Evolutionary conservation across 2,329 filamentous ascomycete genomes (phyloP).

Genomic region (Pseudogymnoascus sp.): DNA sequence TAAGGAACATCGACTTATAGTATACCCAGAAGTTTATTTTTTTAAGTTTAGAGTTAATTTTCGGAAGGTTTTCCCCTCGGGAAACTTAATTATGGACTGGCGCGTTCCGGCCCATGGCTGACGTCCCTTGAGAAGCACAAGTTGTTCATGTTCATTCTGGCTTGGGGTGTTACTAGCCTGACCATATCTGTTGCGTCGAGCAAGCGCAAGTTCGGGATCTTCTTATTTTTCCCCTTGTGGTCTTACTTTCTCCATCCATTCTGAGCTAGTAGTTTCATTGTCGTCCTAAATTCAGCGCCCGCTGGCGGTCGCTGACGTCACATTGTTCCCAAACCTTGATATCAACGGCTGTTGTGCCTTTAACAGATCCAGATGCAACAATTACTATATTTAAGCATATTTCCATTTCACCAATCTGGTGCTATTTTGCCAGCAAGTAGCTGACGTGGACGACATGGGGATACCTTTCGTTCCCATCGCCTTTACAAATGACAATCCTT

Average conservation of each 20-base stretch:
- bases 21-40: background rate
- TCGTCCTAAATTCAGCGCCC: background rate
- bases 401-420: background rate
- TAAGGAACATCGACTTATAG: background rate
- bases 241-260: background rate
- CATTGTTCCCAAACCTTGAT: background rate
- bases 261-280: background rate
- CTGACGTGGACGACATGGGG: constrained; percentile 18
- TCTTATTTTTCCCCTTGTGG: background rate
- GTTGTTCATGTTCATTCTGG: background rate
- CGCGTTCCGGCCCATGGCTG: background rate
- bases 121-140: background rate
- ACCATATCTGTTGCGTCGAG: background rate
- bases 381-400: background rate
- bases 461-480: background rate
- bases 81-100: background rate
- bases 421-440: constrained; percentile 38
- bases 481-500: constrained; percentile 33
- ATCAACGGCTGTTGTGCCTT: background rate
- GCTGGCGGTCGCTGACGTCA: background rate
- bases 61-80: background rate
- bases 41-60: background rate
- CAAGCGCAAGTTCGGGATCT: background rate
- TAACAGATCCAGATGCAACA: background rate
- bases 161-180: background rate